phyloP scores from a whole-genome alignment of 768 basidiomycete genomes.

The Psilocybe cubensis region DNA sequence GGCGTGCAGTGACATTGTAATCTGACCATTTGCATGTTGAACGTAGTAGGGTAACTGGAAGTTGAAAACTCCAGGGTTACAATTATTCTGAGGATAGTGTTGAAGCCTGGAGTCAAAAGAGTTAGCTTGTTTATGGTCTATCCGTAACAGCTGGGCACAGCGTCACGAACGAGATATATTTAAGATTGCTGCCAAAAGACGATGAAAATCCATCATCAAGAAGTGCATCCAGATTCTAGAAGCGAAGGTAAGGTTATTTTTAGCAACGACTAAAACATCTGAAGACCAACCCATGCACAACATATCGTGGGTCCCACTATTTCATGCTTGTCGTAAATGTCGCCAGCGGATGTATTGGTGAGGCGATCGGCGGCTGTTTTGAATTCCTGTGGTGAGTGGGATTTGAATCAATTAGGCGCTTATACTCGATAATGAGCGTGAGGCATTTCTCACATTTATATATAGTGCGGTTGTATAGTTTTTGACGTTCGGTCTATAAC shows the following conservation, averaged over 20 bases:
- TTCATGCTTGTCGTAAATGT: constrained; percentile 39
- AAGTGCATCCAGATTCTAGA: constrained; percentile 45
- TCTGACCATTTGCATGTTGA: constrained; percentile 48
- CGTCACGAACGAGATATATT: constrained; percentile 50
- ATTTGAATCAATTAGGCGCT: not conserved
- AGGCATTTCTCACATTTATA: constrained; percentile 37
- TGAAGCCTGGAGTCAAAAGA: constrained; percentile 37
- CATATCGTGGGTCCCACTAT: constrained; percentile 56
- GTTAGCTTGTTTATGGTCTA: not conserved
- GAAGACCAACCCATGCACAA: constrained; percentile 46
- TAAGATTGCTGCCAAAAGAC: constrained; percentile 40
- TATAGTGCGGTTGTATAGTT: constrained; percentile 54
- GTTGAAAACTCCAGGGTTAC: constrained; percentile 33
- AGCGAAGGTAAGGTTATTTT: not conserved
- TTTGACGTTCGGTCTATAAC: constrained; percentile 38
- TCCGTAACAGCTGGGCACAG: not conserved
- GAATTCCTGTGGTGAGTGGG: not conserved
- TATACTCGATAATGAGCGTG: not conserved
- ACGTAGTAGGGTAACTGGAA: constrained; percentile 46
- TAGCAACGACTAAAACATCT: not conserved
- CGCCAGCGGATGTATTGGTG: constrained; percentile 39
- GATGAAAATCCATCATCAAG: constrained; percentile 44
- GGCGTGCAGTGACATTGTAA: not conserved
- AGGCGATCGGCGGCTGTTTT: constrained; percentile 47
- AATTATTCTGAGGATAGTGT: constrained; percentile 58